These are phyloP conservation scores for Staphylotrichum longicolle DNA, from an alignment of 495 filamentous ascomycete species.

Conservation along the genomic window DNA sequence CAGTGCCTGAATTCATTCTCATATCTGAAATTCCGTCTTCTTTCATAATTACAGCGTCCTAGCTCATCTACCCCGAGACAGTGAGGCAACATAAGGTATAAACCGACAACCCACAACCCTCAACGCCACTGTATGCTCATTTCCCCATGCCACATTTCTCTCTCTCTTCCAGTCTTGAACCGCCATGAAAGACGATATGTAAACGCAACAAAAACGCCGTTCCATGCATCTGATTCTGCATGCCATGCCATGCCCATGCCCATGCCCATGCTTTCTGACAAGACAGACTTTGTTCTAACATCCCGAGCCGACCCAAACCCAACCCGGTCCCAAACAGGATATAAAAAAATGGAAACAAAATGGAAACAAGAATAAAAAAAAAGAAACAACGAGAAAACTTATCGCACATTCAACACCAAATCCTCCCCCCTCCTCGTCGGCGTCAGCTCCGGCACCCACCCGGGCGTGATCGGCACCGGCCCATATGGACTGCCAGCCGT, in stretches of 20 bases:
- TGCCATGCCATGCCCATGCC: not conserved
- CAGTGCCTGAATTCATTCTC: too few relatives aligned
- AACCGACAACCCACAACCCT: not conserved
- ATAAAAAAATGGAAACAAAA: constrained; percentile 7
- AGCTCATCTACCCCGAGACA: too few relatives aligned
- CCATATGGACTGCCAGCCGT: not conserved
- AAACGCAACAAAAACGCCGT: not conserved
- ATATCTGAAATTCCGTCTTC: too few relatives aligned
- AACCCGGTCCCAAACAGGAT: too few relatives aligned
- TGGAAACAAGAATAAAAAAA: constrained; percentile 9
- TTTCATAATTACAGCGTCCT: too few relatives aligned
- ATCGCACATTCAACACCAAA: constrained; percentile 44
- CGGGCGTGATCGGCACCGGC: constrained; percentile 48
- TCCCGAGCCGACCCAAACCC: not conserved
- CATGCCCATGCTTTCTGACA: too few relatives aligned
- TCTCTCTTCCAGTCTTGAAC: not conserved
- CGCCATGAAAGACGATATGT: not conserved
- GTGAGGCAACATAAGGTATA: too few relatives aligned
- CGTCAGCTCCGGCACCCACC: constrained; percentile 51
- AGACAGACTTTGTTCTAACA: not conserved
- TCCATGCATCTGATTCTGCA: constrained; percentile 6
- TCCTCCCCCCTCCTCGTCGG: constrained; percentile 48
- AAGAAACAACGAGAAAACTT: constrained; percentile 14
- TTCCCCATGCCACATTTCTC: not conserved
- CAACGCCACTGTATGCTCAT: not conserved